Evolutionary conservation across 192 early-diverging fungal species (phyloP), one percentile per base, ranked within the genome.

Genomic region (Lobosporangium transversale): DNA sequence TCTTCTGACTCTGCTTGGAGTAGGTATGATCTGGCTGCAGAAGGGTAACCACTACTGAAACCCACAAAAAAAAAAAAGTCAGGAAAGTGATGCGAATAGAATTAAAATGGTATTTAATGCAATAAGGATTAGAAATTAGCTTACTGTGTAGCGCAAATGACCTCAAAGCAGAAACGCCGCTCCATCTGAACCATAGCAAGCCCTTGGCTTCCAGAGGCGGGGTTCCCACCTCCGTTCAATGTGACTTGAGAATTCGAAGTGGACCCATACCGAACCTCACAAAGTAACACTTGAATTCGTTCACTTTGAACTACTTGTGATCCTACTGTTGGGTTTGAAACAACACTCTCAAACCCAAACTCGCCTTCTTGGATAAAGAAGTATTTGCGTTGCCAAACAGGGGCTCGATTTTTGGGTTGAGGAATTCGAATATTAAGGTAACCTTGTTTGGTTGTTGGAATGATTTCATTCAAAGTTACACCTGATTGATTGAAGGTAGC

Each of bases 131-230:
- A 33, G 11, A 24, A 36, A 36, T 40, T 23, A 33, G 76, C 78
- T 62, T 82, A 91, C 91, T 88, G 87, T 26, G 86, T 85, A 3
- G 83, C 67, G 51, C 85, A 88, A 11, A 85, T 81, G 3, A 93
- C 78, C 58, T 91, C 89, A 65, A 93, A 93, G 49, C 88, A 90
- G 67, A 88, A 93, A 32, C 91, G 73, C 15, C 91, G 82, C 31
- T 93, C 91, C 54, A 76, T 76, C 27, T 76, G 73, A 11, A 76
- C 65, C 73, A 76, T 76, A 1, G 73, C 63, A 7, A 76, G 30
- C 2, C 73, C 73, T 53, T 76, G 73, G 35, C 64, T 76, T 17
- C 73, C 73, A 15, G 73, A 62, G 3, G 58, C 30, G 29, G 73
- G 65, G 32, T 62, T 76, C 12, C 73, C 73, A 26, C 53, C 53